Evolutionary conservation across 768 basidiomycete species (phyloP), one percentile per base, ranked within the genome.

Genomic region (Mycena amicta): DNA sequence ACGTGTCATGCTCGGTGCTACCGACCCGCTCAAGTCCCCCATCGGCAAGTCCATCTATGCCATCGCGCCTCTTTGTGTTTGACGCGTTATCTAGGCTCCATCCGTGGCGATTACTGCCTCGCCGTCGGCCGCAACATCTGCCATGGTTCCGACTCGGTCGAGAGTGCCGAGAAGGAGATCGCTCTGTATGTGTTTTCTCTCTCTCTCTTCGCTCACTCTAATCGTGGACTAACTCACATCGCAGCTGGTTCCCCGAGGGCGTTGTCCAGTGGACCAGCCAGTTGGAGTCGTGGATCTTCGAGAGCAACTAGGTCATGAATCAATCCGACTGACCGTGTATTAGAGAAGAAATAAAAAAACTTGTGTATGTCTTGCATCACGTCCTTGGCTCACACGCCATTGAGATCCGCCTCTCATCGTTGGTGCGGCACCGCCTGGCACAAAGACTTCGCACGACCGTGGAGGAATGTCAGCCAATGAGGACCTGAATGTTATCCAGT

Each of bases 91-190:
- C n/a, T n/a, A n/a, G n/a, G 93, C 59, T 91, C 95, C 62, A 98
- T 98, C 80, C 93, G 95, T 75, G 95, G 94, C 57, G 95, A 97
- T 80, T 97, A 83, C 77, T 89, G 88, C 67, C 89, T 98, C 67
- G 92, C 94, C 66, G 90, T 95, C 66, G 96, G 95, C 58, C 92
- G 93, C 69, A 96, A 95, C 82, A 90, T 94, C 74, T 92, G 90
- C 80, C 92, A 95, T 71, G 92, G 93, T 57, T 93, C 92, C 52
- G 93, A 94, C 76, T 82, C 90, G 53, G 89, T 93, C 64, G 92
- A 93, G 75, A 91, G 72, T 66, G 92, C 92, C 31, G 86, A 98
- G 76, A 95, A 95, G 81, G 96, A 99, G 79, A 98, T 99, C 68
- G 79, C 77, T 41, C 86, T 99, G 90, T 96, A 65, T 68, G 91